These are phyloP conservation scores for Candida sanyiensis DNA, from an alignment of 805 yeast species.

Conservation along the genomic window DNA sequence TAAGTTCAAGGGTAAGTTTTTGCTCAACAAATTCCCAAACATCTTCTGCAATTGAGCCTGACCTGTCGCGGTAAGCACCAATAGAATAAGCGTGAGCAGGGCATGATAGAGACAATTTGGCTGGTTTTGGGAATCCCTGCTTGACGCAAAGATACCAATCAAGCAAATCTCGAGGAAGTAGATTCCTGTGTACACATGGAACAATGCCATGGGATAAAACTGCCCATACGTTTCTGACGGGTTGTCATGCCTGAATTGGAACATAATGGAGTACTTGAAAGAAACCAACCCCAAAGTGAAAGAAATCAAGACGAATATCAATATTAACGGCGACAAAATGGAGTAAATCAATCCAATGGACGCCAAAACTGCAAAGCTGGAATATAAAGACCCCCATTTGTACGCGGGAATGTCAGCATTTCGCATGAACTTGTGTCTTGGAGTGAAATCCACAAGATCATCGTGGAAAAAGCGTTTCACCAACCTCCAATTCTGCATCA, in stretches of 20 bases:
- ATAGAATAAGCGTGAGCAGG: constrained; percentile 44
- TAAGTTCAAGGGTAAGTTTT: constrained; percentile 32
- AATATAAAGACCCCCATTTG: constrained; percentile 75
- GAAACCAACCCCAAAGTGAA: constrained; percentile 55
- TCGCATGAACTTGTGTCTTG: constrained; percentile 49
- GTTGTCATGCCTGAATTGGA: constrained; percentile 46
- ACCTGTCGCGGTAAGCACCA: constrained; percentile 49
- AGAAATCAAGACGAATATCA: constrained; percentile 52
- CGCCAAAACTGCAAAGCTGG: constrained; percentile 70
- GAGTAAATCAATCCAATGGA: constrained; percentile 76
- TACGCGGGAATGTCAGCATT: constrained; percentile 40
- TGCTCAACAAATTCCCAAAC: constrained; percentile 30
- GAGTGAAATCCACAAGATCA: constrained; percentile 46
- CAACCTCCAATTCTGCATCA: constrained; percentile 55
- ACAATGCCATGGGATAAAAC: constrained; percentile 66
- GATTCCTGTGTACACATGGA: constrained; percentile 74
- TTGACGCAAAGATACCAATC: constrained; percentile 68
- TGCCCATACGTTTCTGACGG: constrained; percentile 63
- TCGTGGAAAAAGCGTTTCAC: constrained; percentile 32
- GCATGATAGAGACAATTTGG: constrained; percentile 44
- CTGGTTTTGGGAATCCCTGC: constrained; percentile 41
- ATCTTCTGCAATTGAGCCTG: constrained; percentile 47
- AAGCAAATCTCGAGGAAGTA: constrained; percentile 77
- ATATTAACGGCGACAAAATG: constrained; percentile 72
- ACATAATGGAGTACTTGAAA: constrained; percentile 62